Base-by-base conservation (phyloP, 2,329 filamentous ascomycete genomes). In the Aspergillus versicolor region DNA sequence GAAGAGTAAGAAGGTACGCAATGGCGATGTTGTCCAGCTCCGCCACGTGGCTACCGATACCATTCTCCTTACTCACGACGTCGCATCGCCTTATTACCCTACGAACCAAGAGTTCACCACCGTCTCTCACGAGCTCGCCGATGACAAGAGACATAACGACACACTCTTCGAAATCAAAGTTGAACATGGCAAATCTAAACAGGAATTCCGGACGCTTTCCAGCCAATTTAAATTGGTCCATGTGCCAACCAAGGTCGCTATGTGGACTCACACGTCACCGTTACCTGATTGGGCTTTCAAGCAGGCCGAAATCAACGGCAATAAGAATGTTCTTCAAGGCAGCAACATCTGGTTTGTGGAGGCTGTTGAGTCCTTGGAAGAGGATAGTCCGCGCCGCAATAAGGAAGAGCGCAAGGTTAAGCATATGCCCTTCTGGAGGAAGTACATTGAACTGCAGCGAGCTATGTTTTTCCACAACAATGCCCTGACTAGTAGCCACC, bases 401-500 rank as follows among this genome's bases (percentile, higher is more conserved):
- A 94, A 89, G 79, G 84, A 90, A 61, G 84, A 88, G 68, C 88
- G 87, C 67, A 83, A 93, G 77, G 84, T 93, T 71, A 97, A 95
- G 81, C 82, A 82, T 19, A 75, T 97, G 69, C 88, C 92, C 17
- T 99, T 99, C 83, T 78, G 97, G 64, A 86, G 84, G 70, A 99
- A 99, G 80, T 99, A 93, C 83, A 86, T 97, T 63, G 94, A 99
- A 80, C 84, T 99, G 57, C 94, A 99, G 78, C 87, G 93, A 49
- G 91, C 92, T 67, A 99, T 99, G 92, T 99, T 99, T 84, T 93
- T 90, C 84, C 94, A 99, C 82, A 99, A 99, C 84, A 97, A 92
- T 76, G 93, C 95, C 68, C 81, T 99, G 71, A 99, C 94, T 44
- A 95, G 92, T 79, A 96, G 91, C 72, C 94, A 99, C 75, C 94